These are phyloP conservation scores for Yamadazyma buinensis DNA, from an alignment of 1,139 yeast genomes.

Conservation along the genomic window DNA sequence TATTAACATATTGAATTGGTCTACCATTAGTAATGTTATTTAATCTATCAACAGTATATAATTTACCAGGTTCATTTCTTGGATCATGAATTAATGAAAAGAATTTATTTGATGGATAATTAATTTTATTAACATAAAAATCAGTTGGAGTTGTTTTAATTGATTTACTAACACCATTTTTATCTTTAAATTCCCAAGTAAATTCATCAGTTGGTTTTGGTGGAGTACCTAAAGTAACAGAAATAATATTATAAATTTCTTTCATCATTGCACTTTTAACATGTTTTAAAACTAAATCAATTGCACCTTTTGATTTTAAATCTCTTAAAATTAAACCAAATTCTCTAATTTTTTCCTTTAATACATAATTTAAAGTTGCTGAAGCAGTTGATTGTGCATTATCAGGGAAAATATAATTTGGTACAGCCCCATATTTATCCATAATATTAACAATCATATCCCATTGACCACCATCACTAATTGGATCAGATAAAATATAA, in stretches of 20 bases:
- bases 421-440: conserved; percentile 75
- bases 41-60: conserved; percentile 67
- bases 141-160: conserved; percentile 58
- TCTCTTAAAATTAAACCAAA: conserved; percentile 65
- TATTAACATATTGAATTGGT: conserved; percentile 66
- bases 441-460: conserved; percentile 74
- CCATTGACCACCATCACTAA: conserved; percentile 83
- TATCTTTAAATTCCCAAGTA: conserved; percentile 71
- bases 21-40: conserved; percentile 70
- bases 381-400: conserved; percentile 61
- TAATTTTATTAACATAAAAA: conserved; percentile 55
- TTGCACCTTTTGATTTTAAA: conserved; percentile 27
- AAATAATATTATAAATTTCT: conserved; percentile 59
- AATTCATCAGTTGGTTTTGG: conserved; percentile 67
- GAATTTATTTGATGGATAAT: conserved; percentile 47
- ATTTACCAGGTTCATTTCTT: conserved; percentile 59
- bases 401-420: conserved; percentile 70
- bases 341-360: conserved; percentile 70
- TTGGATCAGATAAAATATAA: conserved; percentile 59
- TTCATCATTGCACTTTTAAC: conserved; percentile 51
- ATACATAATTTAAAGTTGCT: conserved; percentile 52
- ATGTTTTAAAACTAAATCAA: conserved; percentile 17
- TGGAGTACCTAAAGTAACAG: conserved; percentile 71
- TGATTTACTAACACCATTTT: conserved; percentile 58
- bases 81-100: conserved; percentile 80